These are phyloP conservation scores for Didymella sp. DNA, from an alignment of 2,329 filamentous ascomycete species.

Conservation along the genomic window DNA sequence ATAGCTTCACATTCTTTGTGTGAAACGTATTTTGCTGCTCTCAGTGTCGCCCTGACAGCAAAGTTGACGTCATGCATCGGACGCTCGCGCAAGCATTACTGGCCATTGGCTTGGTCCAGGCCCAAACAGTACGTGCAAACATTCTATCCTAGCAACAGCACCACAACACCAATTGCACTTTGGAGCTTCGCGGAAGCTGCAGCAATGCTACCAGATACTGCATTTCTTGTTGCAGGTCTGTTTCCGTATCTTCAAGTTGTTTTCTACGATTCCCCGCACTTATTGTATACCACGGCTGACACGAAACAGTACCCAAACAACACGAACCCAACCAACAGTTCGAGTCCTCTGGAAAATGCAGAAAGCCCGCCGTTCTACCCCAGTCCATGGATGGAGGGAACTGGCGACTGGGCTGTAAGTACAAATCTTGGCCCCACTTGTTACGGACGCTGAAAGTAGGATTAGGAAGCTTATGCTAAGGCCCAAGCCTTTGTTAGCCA, in stretches of 20 bases:
- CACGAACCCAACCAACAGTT: constrained; percentile 35
- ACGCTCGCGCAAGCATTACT: constrained; percentile 44
- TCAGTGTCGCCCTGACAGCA: constrained; percentile 26
- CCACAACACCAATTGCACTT: constrained; percentile 20
- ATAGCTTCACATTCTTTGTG: constrained; percentile 22
- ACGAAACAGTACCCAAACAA: constrained; percentile 43
- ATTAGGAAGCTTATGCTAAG: constrained; percentile 69
- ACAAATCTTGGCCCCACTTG: not conserved
- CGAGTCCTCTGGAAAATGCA: constrained; percentile 37
- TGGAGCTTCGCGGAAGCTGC: constrained; percentile 29
- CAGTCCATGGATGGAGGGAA: constrained; percentile 82
- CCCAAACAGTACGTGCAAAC: constrained; percentile 40
- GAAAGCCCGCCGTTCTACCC: constrained; percentile 75
- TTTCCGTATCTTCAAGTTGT: constrained; percentile 44
- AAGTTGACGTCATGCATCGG: constrained; percentile 44
- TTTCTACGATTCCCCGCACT: constrained; percentile 24
- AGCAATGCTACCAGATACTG: constrained; percentile 33
- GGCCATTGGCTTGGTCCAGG: constrained; percentile 38
- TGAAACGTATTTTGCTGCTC: constrained; percentile 16
- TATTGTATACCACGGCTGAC: constrained; percentile 35
- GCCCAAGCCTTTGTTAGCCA: constrained; percentile 82
- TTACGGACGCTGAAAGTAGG: not conserved
- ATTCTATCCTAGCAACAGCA: constrained; percentile 16
- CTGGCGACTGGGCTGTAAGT: constrained; percentile 69
- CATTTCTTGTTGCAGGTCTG: constrained; percentile 34